phyloP scores from a whole-genome alignment of 371 early-diverging fungal species.

The Apophysomyces elegans region DNA sequence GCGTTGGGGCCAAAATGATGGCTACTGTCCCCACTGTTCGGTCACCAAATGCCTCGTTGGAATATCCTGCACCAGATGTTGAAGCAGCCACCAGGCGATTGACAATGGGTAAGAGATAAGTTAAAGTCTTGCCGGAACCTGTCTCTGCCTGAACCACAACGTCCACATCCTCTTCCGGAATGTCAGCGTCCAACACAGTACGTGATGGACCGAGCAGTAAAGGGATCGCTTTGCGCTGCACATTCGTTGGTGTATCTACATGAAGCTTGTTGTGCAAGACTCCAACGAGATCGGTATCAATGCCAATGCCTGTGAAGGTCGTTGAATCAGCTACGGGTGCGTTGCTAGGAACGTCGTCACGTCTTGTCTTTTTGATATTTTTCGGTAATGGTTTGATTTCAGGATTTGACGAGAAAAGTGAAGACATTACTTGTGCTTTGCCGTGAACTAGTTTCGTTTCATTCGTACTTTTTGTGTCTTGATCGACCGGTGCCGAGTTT shows the following conservation, averaged over 20 bases:
- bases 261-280: conserved; percentile 69
- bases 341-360: conserved; percentile 54
- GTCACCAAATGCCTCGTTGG: conserved; percentile 39
- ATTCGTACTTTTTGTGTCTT: conserved; percentile 1
- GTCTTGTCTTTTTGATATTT: conserved; percentile 33
- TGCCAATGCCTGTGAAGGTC: conserved; percentile 76
- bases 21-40: conserved; percentile 74
- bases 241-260: conserved; percentile 69
- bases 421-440: conserved; percentile 58
- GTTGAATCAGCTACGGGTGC: conserved; percentile 56
- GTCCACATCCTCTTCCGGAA: conserved; percentile 64
- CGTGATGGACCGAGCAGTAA: conserved; percentile 57
- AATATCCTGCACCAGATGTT: conserved; percentile 29
- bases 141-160: conserved; percentile 95
- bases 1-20: conserved; percentile 94
- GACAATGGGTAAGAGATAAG: conserved; percentile 91
- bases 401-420: conserved; percentile 64
- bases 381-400: conserved; percentile 40
- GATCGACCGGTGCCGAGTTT: not conserved
- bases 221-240: conserved; percentile 76
- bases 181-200: conserved; percentile 28
- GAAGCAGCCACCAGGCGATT: conserved; percentile 52
- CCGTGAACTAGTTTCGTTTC: conserved; percentile 48
- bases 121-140: conserved; percentile 98
- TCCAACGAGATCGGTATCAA: conserved; percentile 66